A percentile compares a stretch with the other conserved stretches of the same genome.
Conservation (phyloP, 2,329 filamentous ascomycete genomes). For the Pseudogymnoascus sp. region DNA sequence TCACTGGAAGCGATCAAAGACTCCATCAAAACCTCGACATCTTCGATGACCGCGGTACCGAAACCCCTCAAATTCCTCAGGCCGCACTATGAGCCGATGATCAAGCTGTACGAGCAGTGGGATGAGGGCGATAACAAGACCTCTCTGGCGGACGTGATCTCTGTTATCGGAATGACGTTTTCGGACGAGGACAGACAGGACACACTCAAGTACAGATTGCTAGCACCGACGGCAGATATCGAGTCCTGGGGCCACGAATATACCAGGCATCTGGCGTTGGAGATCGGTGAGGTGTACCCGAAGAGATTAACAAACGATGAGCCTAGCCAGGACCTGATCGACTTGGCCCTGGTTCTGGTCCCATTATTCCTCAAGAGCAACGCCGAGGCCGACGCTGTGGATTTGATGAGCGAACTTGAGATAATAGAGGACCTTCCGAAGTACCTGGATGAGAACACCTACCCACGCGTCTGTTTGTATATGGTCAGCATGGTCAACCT, state of each 20-base stretch:
- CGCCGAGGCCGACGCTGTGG: conserved; percentile 94
- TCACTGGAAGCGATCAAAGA: conserved; percentile 95
- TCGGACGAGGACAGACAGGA: conserved; percentile 94
- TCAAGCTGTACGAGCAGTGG: conserved; percentile 87
- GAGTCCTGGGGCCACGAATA: conserved; percentile 99
- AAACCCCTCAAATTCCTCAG: conserved; percentile 97
- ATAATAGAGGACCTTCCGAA: conserved; percentile 89
- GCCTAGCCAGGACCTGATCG: conserved; percentile 73
- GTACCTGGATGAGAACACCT: conserved; percentile 91
- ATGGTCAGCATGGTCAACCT: conserved; percentile 99
- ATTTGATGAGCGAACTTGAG: conserved; percentile 93
- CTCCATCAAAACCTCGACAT: conserved; percentile 98
- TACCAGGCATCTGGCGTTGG: conserved; percentile 86
- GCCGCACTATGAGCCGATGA: conserved; percentile 89
- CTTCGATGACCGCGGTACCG: conserved; percentile 97
- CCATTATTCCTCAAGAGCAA: conserved; percentile 97
- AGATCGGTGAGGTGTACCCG: conserved; percentile 91
- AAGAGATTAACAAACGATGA: conserved; percentile 83
- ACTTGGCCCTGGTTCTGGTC: conserved; percentile 77
- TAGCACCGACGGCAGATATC: conserved; percentile 86
- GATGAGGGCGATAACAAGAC: conserved; percentile 77
- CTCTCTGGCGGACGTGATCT: conserved; percentile 87
- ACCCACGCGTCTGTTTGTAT: conserved; percentile 87
- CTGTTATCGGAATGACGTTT: conserved; percentile 97
- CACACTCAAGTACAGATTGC: conserved; percentile 88